Evolutionary conservation across 768 basidiomycete genomes (phyloP), one percentile per base, ranked within the genome.

Genomic region (Guyanaporus albipodus): DNA sequence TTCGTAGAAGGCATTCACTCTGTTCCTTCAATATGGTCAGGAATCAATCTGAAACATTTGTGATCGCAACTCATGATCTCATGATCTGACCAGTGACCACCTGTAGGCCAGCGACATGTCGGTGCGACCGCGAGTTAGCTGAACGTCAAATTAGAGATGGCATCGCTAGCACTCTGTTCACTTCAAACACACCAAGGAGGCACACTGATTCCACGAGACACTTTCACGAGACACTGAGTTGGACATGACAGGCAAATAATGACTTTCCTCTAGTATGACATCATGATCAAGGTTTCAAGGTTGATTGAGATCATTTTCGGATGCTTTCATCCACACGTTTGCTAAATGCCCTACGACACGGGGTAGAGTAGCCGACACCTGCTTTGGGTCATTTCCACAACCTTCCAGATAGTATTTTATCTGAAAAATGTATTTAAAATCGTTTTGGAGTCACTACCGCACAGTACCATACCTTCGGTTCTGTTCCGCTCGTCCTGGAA

Each of bases 321-420:
- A 63, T 15, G 78, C 79, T 59, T 85, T 75, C 65, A 93, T 73
- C 91, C 91, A 93, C 14, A 72, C 70, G 17, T 71, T 65, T 15
- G 76, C 75, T 9, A 93, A 66, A 52, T 86, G 83, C 32, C 68
- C 63, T 3, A 87, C 75, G 0, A 88, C 82, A 33, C 60, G 61
- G 4, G 67, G 64, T n/a, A 93, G 72, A 29, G 79, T 62, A 4
- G 52, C 56, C 2, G 67, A 67, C 4, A 92, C 80, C 0, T 61
- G 58, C n/a, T 50, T 50, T 0, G 68, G 57, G 52, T 86, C 67
- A 39, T 62, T 70, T 0, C 89, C 88, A 39, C 71, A 77, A 10
- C 87, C 91, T 69, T 94, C 91, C 23, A 93, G 70, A 59, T 94
- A 94, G 63, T 86, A 91, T 61, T 94, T 94, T 68, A 92, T 88